Evolutionary conservation across 192 early-diverging fungal genomes (phyloP), one percentile per base, ranked within the genome.

Genomic region (Podila clonocystis): DNA sequence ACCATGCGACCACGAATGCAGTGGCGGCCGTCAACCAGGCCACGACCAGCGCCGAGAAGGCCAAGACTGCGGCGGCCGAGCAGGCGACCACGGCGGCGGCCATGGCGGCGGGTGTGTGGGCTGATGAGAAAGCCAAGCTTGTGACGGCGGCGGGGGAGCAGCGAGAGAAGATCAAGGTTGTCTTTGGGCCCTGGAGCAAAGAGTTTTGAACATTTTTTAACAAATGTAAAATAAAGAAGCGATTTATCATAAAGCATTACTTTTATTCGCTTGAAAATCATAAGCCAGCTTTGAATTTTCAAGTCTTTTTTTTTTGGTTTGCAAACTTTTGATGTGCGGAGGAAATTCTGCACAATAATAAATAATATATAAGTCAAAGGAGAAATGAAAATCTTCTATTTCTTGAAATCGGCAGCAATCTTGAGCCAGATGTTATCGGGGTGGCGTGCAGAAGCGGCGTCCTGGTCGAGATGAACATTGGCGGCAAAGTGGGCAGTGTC

Each of bases 381-480:
- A 50, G 2, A 31, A 31, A 50, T 38, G 8, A 19, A 22, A 45
- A 2, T 50, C 28, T 62, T 58, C 68, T 80, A 45, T 15, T 60
- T 50, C 36, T 65, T 45, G 17, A 72, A 68, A 63, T 80, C 70
- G 13, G 50, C 66, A 59, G 71, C 77, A n/a, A 80, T 73, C 66
- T 73, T 68, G 57, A 80, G 20, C 77, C 77, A 80, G 58, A 68
- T 50, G 29, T 48, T 45, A 50, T 80, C 77, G 24, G 77, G 77
- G 59, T 80, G 70, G 50, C 77, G 67, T 0, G 77, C 77, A 11
- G 70, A 63, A 30, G 50, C 61, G 9, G 55, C 4, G 30, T 80
- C 77, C 62, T 69, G 67, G 30, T 80, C 77, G 8, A 80, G 62
- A 24, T 80, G 77, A 22, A 80, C 67, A 26, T 65, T 15, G 9